Evolutionary conservation across 2,329 filamentous ascomycete genomes (phyloP).

Genomic region (Sporothrix brunneoviolacea): DNA sequence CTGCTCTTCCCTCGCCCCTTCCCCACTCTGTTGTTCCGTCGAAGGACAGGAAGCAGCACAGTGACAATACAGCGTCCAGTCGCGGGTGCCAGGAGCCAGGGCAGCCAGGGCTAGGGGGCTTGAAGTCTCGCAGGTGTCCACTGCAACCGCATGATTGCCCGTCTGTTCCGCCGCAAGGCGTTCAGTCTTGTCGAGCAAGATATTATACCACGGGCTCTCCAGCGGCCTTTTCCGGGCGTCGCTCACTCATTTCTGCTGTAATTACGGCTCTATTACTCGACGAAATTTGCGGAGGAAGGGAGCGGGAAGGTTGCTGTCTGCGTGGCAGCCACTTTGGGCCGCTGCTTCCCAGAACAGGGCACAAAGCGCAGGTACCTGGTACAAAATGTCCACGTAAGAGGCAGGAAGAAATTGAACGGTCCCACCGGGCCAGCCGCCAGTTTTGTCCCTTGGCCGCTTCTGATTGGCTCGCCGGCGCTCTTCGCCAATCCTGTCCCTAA

Average conservation of each 20-base stretch:
- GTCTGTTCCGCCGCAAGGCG: too few relatives aligned
- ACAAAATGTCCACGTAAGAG: conserved; percentile 8
- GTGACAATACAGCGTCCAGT: too few relatives aligned
- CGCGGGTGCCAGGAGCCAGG: too few relatives aligned
- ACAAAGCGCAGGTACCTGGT: not conserved
- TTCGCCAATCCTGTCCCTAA: conserved; percentile 4
- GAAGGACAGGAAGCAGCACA: too few relatives aligned
- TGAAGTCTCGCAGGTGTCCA: too few relatives aligned
- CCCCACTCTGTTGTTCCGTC: too few relatives aligned
- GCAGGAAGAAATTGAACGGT: conserved; percentile 4
- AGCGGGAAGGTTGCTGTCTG: not conserved
- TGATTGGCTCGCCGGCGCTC: conserved; percentile 7
- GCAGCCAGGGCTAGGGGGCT: not conserved
- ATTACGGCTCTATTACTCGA: not conserved
- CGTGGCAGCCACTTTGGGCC: not conserved
- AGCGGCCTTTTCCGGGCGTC: not conserved
- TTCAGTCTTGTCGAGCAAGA: too few relatives aligned
- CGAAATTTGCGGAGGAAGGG: not conserved
- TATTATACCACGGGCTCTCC: too few relatives aligned
- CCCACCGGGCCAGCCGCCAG: conserved; percentile 7
- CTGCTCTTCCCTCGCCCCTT: too few relatives aligned
- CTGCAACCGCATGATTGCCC: not conserved
- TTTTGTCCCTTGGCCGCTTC: conserved; percentile 3
- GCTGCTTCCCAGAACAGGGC: not conserved
- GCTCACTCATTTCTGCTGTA: not conserved